Percentiles rank a stretch among this genome's conserved stretches.
Evolutionary conservation across 768 basidiomycete genomes (phyloP).

Genomic region (Serendipita sp.): DNA sequence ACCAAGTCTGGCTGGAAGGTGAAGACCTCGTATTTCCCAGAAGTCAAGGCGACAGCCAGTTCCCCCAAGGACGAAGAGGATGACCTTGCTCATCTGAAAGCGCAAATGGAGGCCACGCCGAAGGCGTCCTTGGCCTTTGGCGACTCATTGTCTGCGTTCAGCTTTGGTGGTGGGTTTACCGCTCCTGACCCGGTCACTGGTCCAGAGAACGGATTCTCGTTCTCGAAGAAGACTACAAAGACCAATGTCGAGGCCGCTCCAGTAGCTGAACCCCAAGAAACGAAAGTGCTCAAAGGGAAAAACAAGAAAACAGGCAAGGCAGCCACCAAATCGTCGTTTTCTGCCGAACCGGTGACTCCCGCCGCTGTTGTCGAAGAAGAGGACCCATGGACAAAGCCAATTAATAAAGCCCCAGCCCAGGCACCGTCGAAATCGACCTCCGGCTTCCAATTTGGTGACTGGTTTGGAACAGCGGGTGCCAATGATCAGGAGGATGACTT

Average conservation of each 20-base stretch:
- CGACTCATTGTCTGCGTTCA: neutral
- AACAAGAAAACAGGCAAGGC: neutral
- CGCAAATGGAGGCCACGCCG: conserved; percentile 4
- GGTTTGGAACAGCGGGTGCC: neutral
- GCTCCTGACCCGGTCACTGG: neutral
- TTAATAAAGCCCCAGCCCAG: neutral
- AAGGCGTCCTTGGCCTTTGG: neutral
- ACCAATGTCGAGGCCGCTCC: neutral
- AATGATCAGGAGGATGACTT: neutral
- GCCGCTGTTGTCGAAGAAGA: neutral
- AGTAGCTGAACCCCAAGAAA: neutral
- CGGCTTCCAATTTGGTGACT: neutral
- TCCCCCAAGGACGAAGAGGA: neutral
- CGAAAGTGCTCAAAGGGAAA: neutral
- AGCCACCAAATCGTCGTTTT: neutral
- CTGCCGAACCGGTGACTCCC: neutral
- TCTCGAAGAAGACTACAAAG: neutral
- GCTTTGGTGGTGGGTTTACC: neutral
- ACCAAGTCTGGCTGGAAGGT: neutral
- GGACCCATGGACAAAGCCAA: neutral
- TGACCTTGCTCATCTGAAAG: neutral
- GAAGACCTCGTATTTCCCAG: neutral
- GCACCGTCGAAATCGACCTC: neutral
- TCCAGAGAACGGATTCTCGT: neutral
- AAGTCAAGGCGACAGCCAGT: neutral